Evolutionary conservation across 2,329 filamentous ascomycete species (phyloP), one percentile per base, ranked within the genome.

Genomic region (Acrocalymma vagum): DNA sequence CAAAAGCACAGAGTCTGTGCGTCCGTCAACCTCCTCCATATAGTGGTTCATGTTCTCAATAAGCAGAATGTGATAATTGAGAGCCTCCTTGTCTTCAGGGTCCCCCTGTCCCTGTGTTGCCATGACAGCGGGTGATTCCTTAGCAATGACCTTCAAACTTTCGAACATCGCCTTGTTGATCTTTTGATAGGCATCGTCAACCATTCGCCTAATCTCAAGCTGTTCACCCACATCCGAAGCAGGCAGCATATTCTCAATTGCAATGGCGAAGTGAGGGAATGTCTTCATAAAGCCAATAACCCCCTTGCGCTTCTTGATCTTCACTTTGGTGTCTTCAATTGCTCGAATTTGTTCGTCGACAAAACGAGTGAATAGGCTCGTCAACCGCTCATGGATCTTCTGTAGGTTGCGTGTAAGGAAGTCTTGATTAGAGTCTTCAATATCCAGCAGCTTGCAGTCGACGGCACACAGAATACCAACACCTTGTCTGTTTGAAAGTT

Each of bases 21-120:
- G 81, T 11, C 86, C 75, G 54, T 95, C 90, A 7, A 95, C 87
- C 69, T 96, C 92, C 66, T 97, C 92, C 9, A 94, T 78, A 72
- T 95, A 97, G 71, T 96, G 91, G 64, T 96, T 95, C 91, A 96
- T 96, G 70, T 99, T 99, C 71, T 99, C 93, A 55, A 99, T 97
- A 38, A 97, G 80, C 22, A 97, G 80, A 60, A 99, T 96, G 70
- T 97, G 92, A 73, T 95, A 96, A 73, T 97, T 97, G 46, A 99
- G 81, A 5, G 91, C 90, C 69, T 96, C 92, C 72, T 99, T 97
- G 65, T 97, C 94, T 68, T 97, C 94, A 1, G 83, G 81, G 57
- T 88, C 86, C 33, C 72, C 73, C 53, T 75, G 68, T 29, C 73
- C 67, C 53, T 77, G 67, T 47, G 75, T 67, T 79, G 89, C 76